phyloP scores from a whole-genome alignment of 768 basidiomycete species.

The Trametes maxima region DNA sequence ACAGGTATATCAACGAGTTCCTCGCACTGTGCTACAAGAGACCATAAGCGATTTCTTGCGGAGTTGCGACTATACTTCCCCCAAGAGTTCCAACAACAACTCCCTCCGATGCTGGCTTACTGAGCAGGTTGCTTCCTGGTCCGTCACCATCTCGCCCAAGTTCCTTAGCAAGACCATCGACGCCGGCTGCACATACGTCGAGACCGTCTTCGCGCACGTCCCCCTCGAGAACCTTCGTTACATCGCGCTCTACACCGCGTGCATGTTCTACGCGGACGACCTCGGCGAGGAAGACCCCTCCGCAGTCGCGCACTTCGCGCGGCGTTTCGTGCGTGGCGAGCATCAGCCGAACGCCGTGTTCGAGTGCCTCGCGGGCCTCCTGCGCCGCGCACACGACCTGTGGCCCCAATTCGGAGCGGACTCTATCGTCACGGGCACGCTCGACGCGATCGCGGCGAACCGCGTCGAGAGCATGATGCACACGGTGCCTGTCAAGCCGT shows the following conservation, averaged over 20 bases:
- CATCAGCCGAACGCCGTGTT: conserved; percentile 37
- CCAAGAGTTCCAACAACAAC: neutral
- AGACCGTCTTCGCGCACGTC: conserved; percentile 15
- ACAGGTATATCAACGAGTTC: too few species aligned
- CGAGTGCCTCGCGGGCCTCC: conserved; percentile 38
- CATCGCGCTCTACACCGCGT: conserved; percentile 45
- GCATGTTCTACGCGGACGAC: conserved; percentile 42
- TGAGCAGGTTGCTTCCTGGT: neutral
- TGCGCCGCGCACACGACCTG: conserved; percentile 35
- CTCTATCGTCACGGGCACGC: conserved; percentile 34
- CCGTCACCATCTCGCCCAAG: neutral
- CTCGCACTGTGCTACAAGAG: neutral
- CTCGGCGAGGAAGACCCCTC: conserved; percentile 27
- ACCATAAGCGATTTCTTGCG: neutral
- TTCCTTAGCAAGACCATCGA: conserved; percentile 1
- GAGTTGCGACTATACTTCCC: neutral
- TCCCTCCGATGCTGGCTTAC: conserved; percentile 1
- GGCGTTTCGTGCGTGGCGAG: conserved; percentile 33
- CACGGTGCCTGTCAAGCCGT: conserved; percentile 29
- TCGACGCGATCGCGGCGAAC: conserved; percentile 40
- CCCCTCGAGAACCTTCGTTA: conserved; percentile 26
- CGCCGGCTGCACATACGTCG: conserved; percentile 9
- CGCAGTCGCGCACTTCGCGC: conserved; percentile 38
- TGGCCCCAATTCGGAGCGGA: conserved; percentile 35
- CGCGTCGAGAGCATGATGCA: conserved; percentile 38